Evolutionary conservation across 768 basidiomycete genomes (phyloP).

Genomic region (Macrolepiota dolichaula): DNA sequence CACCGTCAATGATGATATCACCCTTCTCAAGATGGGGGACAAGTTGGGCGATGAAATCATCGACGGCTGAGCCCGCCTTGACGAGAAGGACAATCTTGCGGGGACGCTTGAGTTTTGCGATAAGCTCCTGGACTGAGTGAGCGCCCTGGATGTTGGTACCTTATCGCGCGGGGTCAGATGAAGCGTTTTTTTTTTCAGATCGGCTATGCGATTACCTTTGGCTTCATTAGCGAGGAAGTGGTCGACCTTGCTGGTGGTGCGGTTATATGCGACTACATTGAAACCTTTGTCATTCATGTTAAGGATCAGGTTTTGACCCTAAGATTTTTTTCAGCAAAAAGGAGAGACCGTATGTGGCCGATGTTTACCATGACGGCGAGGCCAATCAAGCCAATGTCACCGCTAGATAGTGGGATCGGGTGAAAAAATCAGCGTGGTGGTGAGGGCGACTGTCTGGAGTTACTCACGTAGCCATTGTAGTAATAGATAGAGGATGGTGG

Average conservation of each 20-base stretch:
- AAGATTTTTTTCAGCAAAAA: conserved; percentile 14
- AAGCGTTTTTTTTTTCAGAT: conserved; percentile 15
- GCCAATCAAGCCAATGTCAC: conserved; percentile 98
- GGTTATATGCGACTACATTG: conserved; percentile 95
- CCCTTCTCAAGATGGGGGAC: conserved; percentile 88
- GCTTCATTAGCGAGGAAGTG: conserved; percentile 94
- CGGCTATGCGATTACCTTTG: conserved; percentile 64
- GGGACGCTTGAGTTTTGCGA: conserved; percentile 88
- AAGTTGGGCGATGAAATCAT: conserved; percentile 90
- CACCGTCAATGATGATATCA: conserved; percentile 99
- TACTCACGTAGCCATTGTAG: conserved; percentile 44
- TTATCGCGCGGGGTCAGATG: conserved; percentile 28
- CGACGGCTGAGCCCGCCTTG: conserved; percentile 95
- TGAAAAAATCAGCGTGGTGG: conserved; percentile 1
- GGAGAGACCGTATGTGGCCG: conserved; percentile 24
- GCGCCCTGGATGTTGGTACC: conserved; percentile 96
- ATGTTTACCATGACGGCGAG: conserved; percentile 90
- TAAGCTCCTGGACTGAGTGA: conserved; percentile 88
- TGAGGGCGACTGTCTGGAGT: not conserved
- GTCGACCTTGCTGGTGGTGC: conserved; percentile 95
- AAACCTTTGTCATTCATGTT: conserved; percentile 99
- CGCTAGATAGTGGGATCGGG: conserved; percentile 43
- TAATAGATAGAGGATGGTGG: conserved; percentile 33
- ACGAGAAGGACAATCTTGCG: conserved; percentile 98
- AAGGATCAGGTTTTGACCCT: conserved; percentile 96